phyloP scores from a whole-genome alignment of 169 alveolate species.

The Eimeria brunetti region DNA sequence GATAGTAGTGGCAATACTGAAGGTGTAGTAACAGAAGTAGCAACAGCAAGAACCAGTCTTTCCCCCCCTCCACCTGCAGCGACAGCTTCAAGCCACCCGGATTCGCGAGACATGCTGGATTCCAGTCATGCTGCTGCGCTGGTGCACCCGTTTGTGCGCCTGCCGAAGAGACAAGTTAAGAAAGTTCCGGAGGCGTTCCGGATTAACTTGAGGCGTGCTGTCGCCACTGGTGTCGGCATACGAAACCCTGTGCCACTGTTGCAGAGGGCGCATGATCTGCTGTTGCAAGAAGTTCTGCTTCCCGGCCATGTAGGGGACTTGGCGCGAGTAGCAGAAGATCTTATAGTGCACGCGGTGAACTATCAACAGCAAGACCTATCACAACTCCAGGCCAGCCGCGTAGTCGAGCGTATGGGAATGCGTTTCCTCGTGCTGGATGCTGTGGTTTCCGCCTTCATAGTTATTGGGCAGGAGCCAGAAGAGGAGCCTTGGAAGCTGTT shows the following conservation, averaged over 20 bases:
- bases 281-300: background rate
- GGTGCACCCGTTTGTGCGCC: constrained; percentile 12
- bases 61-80: background rate
- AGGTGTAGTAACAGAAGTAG: background rate
- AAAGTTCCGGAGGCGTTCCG: background rate
- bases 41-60: background rate
- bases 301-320: background rate
- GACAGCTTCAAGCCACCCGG: too few species aligned
- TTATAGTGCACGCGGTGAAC: background rate
- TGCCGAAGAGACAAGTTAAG: background rate
- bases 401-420: background rate
- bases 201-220: background rate
- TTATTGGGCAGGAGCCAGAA: background rate
- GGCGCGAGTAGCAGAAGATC: background rate
- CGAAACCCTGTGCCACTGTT: background rate
- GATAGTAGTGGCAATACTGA: background rate
- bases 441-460: background rate
- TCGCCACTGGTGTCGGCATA: background rate
- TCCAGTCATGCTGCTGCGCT: background rate
- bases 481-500: background rate
- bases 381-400: background rate
- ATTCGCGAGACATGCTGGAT: background rate
- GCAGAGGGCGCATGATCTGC: background rate
- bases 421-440: constrained; percentile 6
- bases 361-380: background rate